Evolutionary conservation across 768 basidiomycete species (phyloP).

Genomic region (Dacryopinax primogenitus): DNA sequence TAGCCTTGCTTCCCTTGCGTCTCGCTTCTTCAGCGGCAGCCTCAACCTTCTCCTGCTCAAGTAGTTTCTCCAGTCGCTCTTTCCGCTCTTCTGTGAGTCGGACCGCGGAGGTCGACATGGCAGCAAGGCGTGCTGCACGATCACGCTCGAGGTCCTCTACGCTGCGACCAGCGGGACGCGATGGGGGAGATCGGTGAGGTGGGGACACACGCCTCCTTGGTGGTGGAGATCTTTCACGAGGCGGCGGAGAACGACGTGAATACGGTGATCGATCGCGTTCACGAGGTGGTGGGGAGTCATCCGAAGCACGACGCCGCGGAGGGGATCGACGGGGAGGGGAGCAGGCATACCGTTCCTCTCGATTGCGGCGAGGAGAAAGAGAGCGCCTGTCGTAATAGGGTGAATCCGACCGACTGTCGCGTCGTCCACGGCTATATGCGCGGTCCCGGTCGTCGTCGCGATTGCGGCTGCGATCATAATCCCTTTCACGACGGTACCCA

Average conservation of each 20-base stretch:
- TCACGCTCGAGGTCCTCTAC: conserved; percentile 31
- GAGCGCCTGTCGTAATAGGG: conserved; percentile 35
- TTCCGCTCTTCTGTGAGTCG: conserved; percentile 54
- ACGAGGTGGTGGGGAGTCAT: conserved; percentile 11
- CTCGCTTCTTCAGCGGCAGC: conserved; percentile 56
- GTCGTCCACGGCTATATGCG: conserved; percentile 13
- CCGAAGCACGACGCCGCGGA: not conserved
- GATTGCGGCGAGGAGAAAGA: conserved; percentile 32
- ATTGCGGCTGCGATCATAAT: too few species aligned
- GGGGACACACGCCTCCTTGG: conserved; percentile 33
- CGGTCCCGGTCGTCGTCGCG: conserved; percentile 25
- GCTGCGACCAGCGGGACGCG: conserved; percentile 25
- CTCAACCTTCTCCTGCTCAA: conserved; percentile 69
- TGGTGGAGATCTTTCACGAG: conserved; percentile 24
- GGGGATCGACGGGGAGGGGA: not conserved
- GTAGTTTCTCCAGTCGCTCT: conserved; percentile 50
- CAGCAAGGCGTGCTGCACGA: conserved; percentile 74
- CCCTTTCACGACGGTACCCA: conserved; percentile 3
- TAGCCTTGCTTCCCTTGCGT: conserved; percentile 60
- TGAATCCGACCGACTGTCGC: conserved; percentile 21
- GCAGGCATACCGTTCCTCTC: conserved; percentile 10
- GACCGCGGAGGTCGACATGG: conserved; percentile 71
- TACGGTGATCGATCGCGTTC: not conserved
- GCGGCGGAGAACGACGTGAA: conserved; percentile 21
- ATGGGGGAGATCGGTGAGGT: conserved; percentile 25